Conservation (phyloP, 257 asterid genomes). For the Primulina huaijiensis region DNA sequence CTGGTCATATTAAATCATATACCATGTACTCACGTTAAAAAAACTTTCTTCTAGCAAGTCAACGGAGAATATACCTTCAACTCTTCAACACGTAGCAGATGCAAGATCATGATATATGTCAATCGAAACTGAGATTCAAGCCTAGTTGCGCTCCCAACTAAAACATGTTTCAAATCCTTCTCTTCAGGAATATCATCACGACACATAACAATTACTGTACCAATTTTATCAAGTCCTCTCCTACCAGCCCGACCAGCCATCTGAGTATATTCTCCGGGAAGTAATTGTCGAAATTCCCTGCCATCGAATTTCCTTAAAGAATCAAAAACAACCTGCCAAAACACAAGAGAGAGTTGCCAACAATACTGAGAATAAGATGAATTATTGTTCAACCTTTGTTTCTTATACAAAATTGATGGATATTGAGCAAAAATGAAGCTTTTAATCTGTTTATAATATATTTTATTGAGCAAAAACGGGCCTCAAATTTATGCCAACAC, state of each 20-base stretch:
- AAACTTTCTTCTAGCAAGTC: conserved; percentile 20
- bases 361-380: conserved; percentile 14
- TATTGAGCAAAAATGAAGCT: conserved; percentile 8
- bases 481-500: no score
- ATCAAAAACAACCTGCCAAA: conserved; percentile 92
- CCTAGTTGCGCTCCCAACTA: conserved; percentile 89
- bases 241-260: conserved; percentile 99
- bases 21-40: conserved; percentile 16
- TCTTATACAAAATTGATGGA: conserved; percentile 4
- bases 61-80: conserved; percentile 62
- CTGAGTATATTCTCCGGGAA: conserved; percentile 99
- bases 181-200: conserved; percentile 94
- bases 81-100: conserved; percentile 97
- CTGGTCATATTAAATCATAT: conserved; percentile 13
- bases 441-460: background rate
- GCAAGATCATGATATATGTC: conserved; percentile 95
- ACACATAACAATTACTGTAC: conserved; percentile 87
- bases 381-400: conserved; percentile 16
- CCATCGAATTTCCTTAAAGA: conserved; percentile 89
- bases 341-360: conserved; percentile 23
- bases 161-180: conserved; percentile 63
- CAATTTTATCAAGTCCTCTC: conserved; percentile 97
- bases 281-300: conserved; percentile 81
- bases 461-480: no score
- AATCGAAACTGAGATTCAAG: conserved; percentile 96